phyloP scores from a whole-genome alignment of 2,329 filamentous ascomycete species.

The Trichophyton schoenleinii region DNA sequence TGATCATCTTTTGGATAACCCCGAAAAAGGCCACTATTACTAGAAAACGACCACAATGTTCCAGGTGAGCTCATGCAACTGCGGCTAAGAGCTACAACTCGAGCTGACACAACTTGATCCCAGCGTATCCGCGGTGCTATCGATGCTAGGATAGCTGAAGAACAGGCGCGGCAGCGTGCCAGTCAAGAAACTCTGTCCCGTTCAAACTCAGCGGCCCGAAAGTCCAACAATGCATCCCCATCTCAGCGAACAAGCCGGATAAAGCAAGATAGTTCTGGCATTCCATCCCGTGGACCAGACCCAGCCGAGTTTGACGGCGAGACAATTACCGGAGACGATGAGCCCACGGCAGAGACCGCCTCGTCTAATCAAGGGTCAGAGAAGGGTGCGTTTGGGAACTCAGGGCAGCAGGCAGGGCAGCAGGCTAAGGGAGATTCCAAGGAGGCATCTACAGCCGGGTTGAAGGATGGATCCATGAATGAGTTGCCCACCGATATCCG shows the following conservation, averaged over 20 bases:
- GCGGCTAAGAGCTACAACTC: not conserved
- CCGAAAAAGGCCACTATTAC: not conserved
- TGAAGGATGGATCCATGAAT: conserved; percentile 15
- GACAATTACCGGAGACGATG: conserved; percentile 76
- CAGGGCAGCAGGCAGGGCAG: conserved; percentile 4
- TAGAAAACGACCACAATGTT: not conserved
- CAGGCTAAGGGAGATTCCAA: conserved; percentile 8
- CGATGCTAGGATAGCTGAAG: conserved; percentile 77
- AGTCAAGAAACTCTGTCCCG: conserved; percentile 32
- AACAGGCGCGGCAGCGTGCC: conserved; percentile 65
- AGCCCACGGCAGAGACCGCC: conserved; percentile 49
- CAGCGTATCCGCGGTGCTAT: conserved; percentile 75
- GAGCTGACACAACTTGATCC: not conserved
- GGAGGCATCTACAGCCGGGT: conserved; percentile 15
- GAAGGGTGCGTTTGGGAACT: conserved; percentile 18
- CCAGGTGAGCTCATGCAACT: not conserved
- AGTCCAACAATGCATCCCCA: conserved; percentile 12
- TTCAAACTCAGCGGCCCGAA: conserved; percentile 28
- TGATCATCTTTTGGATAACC: not conserved
- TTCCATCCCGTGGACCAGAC: conserved; percentile 52
- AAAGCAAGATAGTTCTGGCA: conserved; percentile 19
- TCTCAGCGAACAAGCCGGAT: conserved; percentile 21
- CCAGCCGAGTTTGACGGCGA: conserved; percentile 78
- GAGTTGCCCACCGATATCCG: conserved; percentile 65
- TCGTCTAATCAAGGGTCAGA: conserved; percentile 38